These are phyloP conservation scores for Diplodia seriata DNA, from an alignment of 2,329 filamentous ascomycete species.

Conservation along the genomic window DNA sequence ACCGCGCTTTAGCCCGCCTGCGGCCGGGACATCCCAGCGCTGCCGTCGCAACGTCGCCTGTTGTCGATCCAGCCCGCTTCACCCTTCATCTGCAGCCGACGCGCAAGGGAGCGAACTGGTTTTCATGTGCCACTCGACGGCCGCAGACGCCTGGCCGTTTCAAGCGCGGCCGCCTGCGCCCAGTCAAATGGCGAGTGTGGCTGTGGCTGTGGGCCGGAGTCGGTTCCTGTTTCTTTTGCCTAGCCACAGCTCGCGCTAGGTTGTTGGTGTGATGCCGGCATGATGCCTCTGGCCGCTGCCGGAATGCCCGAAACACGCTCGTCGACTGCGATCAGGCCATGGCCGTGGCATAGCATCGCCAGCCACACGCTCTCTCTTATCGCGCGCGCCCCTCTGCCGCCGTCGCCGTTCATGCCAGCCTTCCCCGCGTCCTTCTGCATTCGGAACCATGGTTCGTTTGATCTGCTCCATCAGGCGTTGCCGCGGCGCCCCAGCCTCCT, in stretches of 20 bases:
- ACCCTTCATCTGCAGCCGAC: slow-evolving; percentile 9
- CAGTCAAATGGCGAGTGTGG: background rate
- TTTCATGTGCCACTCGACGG: no score
- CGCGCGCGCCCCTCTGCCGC: background rate
- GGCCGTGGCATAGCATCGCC: no score
- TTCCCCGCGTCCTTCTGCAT: slow-evolving; percentile 28
- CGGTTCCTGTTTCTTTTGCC: background rate
- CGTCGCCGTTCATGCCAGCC: background rate
- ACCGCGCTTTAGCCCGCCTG: background rate
- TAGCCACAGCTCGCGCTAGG: slow-evolving; percentile 1
- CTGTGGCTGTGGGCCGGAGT: slow-evolving; percentile 14
- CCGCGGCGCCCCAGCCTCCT: background rate
- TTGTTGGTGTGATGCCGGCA: no score
- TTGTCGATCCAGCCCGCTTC: slow-evolving; percentile 13
- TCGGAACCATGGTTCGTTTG: slow-evolving; percentile 14
- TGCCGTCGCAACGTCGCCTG: background rate
- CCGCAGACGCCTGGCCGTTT: slow-evolving; percentile 5
- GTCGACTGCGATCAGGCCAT: no score
- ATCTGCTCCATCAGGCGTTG: background rate
- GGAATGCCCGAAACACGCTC: no score
- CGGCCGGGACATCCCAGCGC: background rate
- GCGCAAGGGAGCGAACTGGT: background rate
- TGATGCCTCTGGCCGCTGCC: no score
- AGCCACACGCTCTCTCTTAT: background rate
- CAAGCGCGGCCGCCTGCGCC: background rate